These are phyloP conservation scores for Linnemannia elongata DNA, from an alignment of 192 early-diverging fungal species.

Conservation along the genomic window DNA sequence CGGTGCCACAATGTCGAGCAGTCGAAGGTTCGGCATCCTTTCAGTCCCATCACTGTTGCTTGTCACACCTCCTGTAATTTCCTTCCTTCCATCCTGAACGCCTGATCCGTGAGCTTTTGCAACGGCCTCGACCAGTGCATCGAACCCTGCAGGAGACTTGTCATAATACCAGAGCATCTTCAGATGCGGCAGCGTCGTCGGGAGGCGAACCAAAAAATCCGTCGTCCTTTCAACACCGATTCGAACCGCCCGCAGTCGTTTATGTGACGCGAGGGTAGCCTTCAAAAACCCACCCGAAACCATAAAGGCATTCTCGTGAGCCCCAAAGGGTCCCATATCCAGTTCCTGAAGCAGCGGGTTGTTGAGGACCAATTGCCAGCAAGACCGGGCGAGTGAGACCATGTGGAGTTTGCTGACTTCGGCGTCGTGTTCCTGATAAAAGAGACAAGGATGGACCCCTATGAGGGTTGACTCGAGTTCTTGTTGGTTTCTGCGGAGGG, in stretches of 20 bases:
- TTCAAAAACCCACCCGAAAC: not conserved
- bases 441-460: not conserved
- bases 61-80: not conserved
- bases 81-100: not conserved
- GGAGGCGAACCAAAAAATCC: not conserved
- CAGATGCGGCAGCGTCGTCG: not conserved
- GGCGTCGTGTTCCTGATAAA: not conserved
- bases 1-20: not conserved
- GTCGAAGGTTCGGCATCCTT: not conserved
- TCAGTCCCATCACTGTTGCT: not conserved
- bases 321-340: not conserved
- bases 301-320: not conserved
- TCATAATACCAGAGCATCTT: not conserved
- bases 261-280: not conserved
- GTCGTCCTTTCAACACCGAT: not conserved
- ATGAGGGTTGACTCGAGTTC: not conserved
- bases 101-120: not conserved
- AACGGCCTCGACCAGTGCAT: not conserved
- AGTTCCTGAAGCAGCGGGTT: not conserved
- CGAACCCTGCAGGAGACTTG: not conserved
- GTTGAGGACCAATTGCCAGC: constrained; percentile 1
- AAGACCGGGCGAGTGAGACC: not conserved
- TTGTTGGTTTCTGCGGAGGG: not conserved
- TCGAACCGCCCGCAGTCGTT: not conserved
- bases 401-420: not conserved